A percentile compares a stretch with the other conserved stretches of the same genome.
These are phyloP conservation scores for Lotus japonicus DNA, from an alignment of 306 rosid species.

Conservation along the genomic window DNA sequence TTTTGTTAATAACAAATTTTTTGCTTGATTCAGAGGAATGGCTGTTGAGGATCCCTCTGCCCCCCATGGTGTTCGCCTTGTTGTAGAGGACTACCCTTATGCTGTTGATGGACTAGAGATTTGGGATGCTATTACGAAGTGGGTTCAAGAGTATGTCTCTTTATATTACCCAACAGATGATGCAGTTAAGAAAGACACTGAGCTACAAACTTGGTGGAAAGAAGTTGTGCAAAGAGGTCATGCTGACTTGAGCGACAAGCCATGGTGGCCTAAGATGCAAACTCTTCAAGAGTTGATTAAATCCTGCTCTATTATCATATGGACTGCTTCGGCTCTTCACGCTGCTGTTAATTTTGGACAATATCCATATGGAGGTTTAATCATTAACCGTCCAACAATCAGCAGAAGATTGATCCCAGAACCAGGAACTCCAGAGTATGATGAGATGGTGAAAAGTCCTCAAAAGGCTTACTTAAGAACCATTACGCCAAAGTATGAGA, in stretches of 20 bases:
- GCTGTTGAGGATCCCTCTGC: constrained; percentile 44
- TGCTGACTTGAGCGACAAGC: constrained; percentile 46
- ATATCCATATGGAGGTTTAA: constrained; percentile 67
- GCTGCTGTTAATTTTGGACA: constrained; percentile 72
- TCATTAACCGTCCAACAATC: constrained; percentile 58
- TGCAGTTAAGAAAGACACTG: constrained; percentile 36
- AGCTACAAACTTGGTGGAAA: constrained; percentile 70
- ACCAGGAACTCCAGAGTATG: constrained; percentile 42
- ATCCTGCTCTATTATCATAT: constrained; percentile 41
- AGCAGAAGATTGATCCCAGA: constrained; percentile 52
- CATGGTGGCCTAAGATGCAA: constrained; percentile 66
- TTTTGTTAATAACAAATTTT: not conserved
- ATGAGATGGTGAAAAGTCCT: constrained; percentile 40
- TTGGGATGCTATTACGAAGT: constrained; percentile 56
- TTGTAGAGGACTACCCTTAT: constrained; percentile 60
- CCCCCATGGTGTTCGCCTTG: constrained; percentile 53
- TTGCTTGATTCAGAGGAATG: constrained; percentile 45
- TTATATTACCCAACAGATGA: constrained; percentile 40
- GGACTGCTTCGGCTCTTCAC: constrained; percentile 74
- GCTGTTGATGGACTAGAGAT: constrained; percentile 59
- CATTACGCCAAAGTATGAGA: constrained; percentile 49
- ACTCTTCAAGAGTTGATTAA: constrained; percentile 31
- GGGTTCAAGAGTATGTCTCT: constrained; percentile 49
- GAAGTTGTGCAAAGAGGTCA: constrained; percentile 56
- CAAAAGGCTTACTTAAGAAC: constrained; percentile 48